Evolutionary conservation across 768 basidiomycete genomes (phyloP).

Genomic region (Lactifluus rugatus): DNA sequence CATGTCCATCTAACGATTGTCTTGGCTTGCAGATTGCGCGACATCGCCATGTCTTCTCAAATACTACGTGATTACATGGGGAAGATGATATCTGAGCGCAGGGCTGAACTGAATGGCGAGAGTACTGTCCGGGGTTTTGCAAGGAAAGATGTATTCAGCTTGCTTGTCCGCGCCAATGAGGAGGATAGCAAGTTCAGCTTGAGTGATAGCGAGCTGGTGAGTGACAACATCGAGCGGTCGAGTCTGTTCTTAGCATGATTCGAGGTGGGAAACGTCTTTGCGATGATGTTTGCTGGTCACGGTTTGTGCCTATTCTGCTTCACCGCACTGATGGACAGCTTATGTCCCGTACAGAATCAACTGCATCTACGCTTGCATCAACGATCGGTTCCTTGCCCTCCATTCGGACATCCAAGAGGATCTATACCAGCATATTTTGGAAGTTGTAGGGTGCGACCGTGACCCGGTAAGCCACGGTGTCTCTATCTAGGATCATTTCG

Average conservation of each 20-base stretch:
- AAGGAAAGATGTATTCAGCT: conserved; percentile 15
- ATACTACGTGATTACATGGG: background rate
- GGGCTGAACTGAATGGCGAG: conserved; percentile 3
- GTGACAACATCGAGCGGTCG: background rate
- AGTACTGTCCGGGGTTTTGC: background rate
- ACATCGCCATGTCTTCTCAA: background rate
- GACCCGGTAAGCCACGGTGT: background rate
- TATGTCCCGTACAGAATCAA: conserved; percentile 25
- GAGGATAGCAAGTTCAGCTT: conserved; percentile 1
- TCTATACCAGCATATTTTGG: conserved; percentile 25
- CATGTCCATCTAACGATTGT: background rate
- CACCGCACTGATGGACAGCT: background rate
- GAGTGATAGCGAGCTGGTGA: conserved; percentile 16
- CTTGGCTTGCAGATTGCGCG: background rate
- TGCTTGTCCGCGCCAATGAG: conserved; percentile 18
- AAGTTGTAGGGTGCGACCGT: conserved; percentile 21
- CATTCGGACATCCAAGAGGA: conserved; percentile 27
- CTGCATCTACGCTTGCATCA: conserved; percentile 27
- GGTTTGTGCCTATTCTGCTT: conserved; percentile 3
- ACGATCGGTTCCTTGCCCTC: conserved; percentile 27
- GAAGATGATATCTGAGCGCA: conserved; percentile 12
- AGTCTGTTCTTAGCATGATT: background rate
- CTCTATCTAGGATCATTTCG: background rate
- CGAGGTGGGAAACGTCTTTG: conserved; percentile 19
- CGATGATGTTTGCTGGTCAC: conserved; percentile 20